A percentile compares a stretch with the other conserved stretches of the same genome.
Evolutionary conservation across 2,329 filamentous ascomycete genomes (phyloP).

Genomic region (Penicillium nordicum): DNA sequence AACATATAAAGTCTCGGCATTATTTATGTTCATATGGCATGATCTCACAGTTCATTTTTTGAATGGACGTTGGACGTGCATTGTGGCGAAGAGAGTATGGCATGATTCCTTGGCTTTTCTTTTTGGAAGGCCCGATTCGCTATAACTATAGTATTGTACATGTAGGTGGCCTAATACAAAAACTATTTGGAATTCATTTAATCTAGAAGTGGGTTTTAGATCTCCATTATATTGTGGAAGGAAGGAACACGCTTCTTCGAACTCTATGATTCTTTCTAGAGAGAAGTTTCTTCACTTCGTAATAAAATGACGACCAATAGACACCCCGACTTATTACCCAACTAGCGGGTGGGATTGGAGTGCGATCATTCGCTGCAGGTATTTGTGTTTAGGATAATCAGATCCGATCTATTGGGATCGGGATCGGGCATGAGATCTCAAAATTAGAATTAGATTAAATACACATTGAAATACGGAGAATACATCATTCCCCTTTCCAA

Average conservation of each 20-base stretch:
- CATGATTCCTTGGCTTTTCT: background rate
- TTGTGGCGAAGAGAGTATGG: background rate
- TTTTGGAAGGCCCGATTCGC: background rate
- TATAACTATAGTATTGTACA: background rate
- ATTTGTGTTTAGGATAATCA: slow-evolving; percentile 3
- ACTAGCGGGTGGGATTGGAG: slow-evolving; percentile 2
- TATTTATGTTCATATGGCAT: background rate
- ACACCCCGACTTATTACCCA: background rate
- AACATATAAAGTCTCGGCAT: background rate
- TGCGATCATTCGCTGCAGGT: slow-evolving; percentile 4
- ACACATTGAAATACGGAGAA: background rate
- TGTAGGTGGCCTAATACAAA: background rate
- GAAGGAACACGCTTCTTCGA: background rate
- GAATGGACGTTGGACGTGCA: no score
- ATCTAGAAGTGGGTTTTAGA: background rate
- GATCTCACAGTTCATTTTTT: background rate
- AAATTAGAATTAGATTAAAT: background rate
- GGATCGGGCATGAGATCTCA: background rate
- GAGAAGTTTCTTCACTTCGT: background rate
- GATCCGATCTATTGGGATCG: slow-evolving; percentile 7
- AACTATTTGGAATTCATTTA: background rate
- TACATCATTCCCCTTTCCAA: no score
- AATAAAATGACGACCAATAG: background rate
- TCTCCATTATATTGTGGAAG: background rate
- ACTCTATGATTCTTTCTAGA: background rate